These are phyloP conservation scores for Panicum hallii DNA, from an alignment of 202 grass and related monocot genomes.

Conservation along the genomic window DNA sequence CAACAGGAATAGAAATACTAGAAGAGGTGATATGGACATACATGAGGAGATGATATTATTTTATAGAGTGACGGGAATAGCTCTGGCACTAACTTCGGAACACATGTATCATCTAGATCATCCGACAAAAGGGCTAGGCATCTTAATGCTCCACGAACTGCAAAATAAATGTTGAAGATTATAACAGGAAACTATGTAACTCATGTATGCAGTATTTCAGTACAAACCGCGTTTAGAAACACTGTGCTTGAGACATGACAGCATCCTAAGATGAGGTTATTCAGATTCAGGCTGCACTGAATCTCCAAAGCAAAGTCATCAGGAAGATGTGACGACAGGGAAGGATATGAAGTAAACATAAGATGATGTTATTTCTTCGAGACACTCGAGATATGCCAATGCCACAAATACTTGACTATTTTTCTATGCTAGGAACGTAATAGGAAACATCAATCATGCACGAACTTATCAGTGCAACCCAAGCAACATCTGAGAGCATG, in stretches of 20 bases:
- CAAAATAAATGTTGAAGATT: slow-evolving; percentile 30
- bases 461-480: too few relatives aligned
- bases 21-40: slow-evolving; percentile 49
- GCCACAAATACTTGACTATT: slow-evolving; percentile 14
- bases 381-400: background rate
- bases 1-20: slow-evolving; percentile 10
- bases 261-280: slow-evolving; percentile 25
- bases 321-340: background rate
- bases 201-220: background rate
- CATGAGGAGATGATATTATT: slow-evolving; percentile 87
- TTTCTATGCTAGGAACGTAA: background rate
- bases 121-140: slow-evolving; percentile 89
- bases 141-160: slow-evolving; percentile 95
- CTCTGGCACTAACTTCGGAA: slow-evolving; percentile 87
- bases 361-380: too few relatives aligned
- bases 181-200: slow-evolving; percentile 9
- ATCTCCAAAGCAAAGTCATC: background rate
- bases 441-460: background rate
- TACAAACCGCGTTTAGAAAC: background rate
- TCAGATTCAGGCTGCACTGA: slow-evolving; percentile 8
- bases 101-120: slow-evolving; percentile 91
- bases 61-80: slow-evolving; percentile 82
- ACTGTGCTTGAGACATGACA: slow-evolving; percentile 7
- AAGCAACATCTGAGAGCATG: too few relatives aligned
- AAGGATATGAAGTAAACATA: background rate